Evolutionary conservation across 2,329 filamentous ascomycete genomes (phyloP).

Genomic region (Rhynchosporium graminicola): DNA sequence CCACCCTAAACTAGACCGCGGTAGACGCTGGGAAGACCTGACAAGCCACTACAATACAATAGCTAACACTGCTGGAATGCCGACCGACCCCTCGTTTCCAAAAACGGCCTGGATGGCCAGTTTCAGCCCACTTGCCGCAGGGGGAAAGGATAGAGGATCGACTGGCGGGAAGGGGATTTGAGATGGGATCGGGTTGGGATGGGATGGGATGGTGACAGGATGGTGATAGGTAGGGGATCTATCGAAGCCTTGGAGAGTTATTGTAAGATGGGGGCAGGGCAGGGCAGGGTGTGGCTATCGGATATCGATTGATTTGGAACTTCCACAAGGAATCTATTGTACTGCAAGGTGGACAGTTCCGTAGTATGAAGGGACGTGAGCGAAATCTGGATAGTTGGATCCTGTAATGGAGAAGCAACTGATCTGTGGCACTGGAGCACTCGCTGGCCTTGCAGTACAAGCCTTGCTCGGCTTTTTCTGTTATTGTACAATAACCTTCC

Average conservation of each 20-base stretch:
- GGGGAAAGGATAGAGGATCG: conserved; percentile 16
- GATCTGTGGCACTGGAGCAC: conserved; percentile 26
- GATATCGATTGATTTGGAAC: not conserved
- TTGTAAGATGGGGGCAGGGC: conserved; percentile 4
- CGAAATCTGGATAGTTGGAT: not conserved
- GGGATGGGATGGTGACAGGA: not conserved
- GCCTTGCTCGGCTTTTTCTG: not conserved
- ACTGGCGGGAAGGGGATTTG: conserved; percentile 12
- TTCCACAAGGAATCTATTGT: too few relatives aligned
- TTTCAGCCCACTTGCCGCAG: conserved; percentile 23
- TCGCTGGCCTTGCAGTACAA: not conserved
- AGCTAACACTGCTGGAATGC: conserved; percentile 13
- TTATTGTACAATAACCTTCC: conserved; percentile 2
- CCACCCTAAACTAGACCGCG: not conserved
- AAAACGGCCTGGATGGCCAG: conserved; percentile 14
- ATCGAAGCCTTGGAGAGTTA: not conserved
- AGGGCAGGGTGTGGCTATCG: not conserved
- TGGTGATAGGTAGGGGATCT: not conserved
- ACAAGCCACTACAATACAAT: too few relatives aligned
- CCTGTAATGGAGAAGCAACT: not conserved
- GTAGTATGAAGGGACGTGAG: not conserved
- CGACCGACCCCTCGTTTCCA: conserved; percentile 18
- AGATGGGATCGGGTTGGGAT: conserved; percentile 8
- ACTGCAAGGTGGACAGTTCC: conserved; percentile 7
- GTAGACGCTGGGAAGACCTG: conserved; percentile 10